Conservation (phyloP, 2,329 filamentous ascomycete genomes). For the Ceratocystis destructans region DNA sequence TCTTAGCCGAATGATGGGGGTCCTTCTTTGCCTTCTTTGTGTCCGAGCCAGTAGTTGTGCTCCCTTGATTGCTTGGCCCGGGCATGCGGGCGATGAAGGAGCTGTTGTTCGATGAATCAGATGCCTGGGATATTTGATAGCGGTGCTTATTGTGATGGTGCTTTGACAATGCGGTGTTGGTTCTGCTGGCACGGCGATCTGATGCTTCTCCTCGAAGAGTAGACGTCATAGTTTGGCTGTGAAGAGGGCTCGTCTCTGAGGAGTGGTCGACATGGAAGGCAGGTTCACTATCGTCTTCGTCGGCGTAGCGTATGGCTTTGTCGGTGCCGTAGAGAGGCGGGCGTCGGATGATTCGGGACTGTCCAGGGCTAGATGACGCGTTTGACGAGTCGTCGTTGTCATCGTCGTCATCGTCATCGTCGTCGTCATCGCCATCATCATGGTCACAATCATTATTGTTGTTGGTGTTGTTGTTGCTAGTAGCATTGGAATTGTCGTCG, state of each 20-base stretch:
- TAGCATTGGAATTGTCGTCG: neutral
- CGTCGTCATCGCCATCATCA: neutral
- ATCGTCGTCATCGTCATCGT: conserved; percentile 31
- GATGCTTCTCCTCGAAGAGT: conserved; percentile 36
- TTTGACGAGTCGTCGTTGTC: conserved; percentile 32
- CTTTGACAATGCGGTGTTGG: neutral
- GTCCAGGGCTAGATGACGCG: conserved; percentile 39
- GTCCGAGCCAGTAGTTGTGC: conserved; percentile 36
- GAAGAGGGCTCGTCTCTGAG: conserved; percentile 19
- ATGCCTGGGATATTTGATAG: conserved; percentile 40
- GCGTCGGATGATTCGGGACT: conserved; percentile 47
- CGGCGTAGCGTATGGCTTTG: conserved; percentile 31
- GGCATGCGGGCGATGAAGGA: conserved; percentile 32
- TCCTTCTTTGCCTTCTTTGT: conserved; percentile 47
- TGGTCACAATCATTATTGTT: neutral
- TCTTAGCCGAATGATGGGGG: conserved; percentile 38
- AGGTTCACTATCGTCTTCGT: conserved; percentile 41
- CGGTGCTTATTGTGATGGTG: conserved; percentile 24
- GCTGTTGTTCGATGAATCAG: conserved; percentile 47
- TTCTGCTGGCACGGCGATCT: conserved; percentile 22
- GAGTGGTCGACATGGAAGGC: conserved; percentile 38
- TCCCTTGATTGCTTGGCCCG: conserved; percentile 25
- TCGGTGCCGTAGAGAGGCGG: conserved; percentile 30
- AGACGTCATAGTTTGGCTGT: conserved; percentile 31
- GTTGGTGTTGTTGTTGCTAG: neutral